Evolutionary conservation across 140 eudicot genomes (phyloP).

Genomic region (Anethum foeniculum): DNA sequence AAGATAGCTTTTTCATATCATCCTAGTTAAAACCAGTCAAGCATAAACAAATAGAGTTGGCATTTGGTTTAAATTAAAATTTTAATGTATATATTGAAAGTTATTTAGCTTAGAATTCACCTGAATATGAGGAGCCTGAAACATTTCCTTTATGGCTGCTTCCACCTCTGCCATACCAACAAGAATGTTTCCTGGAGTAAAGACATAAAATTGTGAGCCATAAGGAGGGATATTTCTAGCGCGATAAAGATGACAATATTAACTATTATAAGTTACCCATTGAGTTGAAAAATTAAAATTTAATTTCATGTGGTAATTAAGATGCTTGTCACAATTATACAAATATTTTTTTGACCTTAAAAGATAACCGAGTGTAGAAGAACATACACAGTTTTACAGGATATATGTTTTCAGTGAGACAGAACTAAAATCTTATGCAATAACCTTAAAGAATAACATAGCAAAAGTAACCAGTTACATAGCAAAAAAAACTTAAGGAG

Average conservation of each 20-base stretch:
- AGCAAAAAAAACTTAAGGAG: too few species aligned
- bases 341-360: background rate
- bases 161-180: slow-evolving; percentile 90
- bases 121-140: slow-evolving; percentile 98
- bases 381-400: background rate
- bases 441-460: background rate
- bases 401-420: background rate
- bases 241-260: background rate
- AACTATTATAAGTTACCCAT: background rate
- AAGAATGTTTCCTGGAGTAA: slow-evolving; percentile 47
- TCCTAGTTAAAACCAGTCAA: background rate
- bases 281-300: background rate
- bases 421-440: background rate
- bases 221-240: too few species aligned
- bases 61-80: slow-evolving; percentile 2
- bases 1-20: background rate
- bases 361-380: background rate
- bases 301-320: background rate
- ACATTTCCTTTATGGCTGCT: slow-evolving; percentile 96
- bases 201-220: background rate
- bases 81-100: background rate
- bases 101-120: slow-evolving; percentile 23
- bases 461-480: too few species aligned
- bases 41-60: background rate
- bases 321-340: background rate